phyloP scores from a whole-genome alignment of 2,329 filamentous ascomycete species.

The Trichoderma sp. region DNA sequence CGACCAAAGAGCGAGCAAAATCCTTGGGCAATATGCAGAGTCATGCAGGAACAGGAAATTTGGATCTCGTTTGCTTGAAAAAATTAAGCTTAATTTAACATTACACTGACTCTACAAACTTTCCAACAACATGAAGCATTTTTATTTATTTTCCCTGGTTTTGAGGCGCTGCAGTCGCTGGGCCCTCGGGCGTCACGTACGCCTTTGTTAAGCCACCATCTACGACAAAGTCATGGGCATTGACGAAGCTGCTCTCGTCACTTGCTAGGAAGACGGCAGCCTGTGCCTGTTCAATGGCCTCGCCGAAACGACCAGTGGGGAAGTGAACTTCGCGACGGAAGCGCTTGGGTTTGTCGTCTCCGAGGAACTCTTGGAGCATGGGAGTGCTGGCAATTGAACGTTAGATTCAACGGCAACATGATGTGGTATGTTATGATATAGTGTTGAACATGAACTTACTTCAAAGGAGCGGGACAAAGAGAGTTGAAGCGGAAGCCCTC shows the following conservation, averaged over 20 bases:
- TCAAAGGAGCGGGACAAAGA: slow-evolving; percentile 80
- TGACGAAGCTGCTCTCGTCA: slow-evolving; percentile 87
- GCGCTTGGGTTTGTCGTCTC: slow-evolving; percentile 80
- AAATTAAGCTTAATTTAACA: too few species aligned
- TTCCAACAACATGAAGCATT: too few species aligned
- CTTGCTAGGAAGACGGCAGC: slow-evolving; percentile 84
- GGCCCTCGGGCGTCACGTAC: slow-evolving; percentile 70
- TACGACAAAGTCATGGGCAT: slow-evolving; percentile 88
- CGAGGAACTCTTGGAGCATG: slow-evolving; percentile 88
- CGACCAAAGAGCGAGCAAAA: too few species aligned
- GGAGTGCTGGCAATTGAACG: slow-evolving; percentile 63
- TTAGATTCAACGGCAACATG: too few species aligned
- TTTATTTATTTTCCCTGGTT: too few species aligned
- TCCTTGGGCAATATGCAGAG: too few species aligned
- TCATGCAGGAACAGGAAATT: too few species aligned
- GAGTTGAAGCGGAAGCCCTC: slow-evolving; percentile 89
- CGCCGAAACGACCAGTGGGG: slow-evolving; percentile 82
- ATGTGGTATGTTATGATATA: too few species aligned
- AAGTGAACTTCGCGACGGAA: slow-evolving; percentile 84
- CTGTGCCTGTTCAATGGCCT: slow-evolving; percentile 90
- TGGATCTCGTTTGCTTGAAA: too few species aligned
- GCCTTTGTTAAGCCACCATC: slow-evolving; percentile 95
- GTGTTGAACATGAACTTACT: too few species aligned
- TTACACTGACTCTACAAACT: too few species aligned
- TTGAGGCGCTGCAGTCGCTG: slow-evolving; percentile 49